Percentiles rank a stretch among this genome's conserved stretches.
These are phyloP conservation scores for Ustilaginoidea virens DNA, from an alignment of 2,329 filamentous ascomycete genomes.

Conservation along the genomic window DNA sequence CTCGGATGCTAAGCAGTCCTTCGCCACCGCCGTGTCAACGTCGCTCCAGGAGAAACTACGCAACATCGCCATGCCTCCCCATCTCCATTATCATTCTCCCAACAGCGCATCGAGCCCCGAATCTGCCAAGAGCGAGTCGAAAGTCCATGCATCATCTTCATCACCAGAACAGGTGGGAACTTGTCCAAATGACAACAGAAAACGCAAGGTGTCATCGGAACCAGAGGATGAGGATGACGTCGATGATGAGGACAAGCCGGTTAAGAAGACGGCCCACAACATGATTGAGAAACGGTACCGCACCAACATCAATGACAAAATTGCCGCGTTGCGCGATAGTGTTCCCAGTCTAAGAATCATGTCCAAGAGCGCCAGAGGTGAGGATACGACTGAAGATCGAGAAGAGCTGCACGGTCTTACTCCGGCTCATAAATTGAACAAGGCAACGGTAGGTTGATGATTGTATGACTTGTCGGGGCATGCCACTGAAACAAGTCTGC, in stretches of 20 bases:
- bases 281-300: conserved; percentile 97
- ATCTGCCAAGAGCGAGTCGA: conserved; percentile 33
- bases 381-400: conserved; percentile 56
- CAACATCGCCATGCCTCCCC: conserved; percentile 48
- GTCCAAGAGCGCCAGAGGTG: conserved; percentile 53
- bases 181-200: conserved; percentile 37
- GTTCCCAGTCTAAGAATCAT: conserved; percentile 81
- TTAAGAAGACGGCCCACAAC: conserved; percentile 92
- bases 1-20: not conserved
- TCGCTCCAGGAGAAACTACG: conserved; percentile 39
- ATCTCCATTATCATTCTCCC: conserved; percentile 44
- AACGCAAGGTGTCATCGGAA: conserved; percentile 54
- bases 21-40: conserved; percentile 26
- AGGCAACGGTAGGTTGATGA: conserved; percentile 55
- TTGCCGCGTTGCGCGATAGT: conserved; percentile 78
- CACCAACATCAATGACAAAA: conserved; percentile 95
- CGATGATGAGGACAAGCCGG: conserved; percentile 35
- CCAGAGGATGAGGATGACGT: conserved; percentile 38
- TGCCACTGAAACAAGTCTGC: not conserved
- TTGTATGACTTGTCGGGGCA: not conserved
- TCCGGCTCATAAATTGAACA: conserved; percentile 88
- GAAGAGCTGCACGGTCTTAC: conserved; percentile 63
- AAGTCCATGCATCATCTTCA: conserved; percentile 31
- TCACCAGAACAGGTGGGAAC: conserved; percentile 40
- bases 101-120: conserved; percentile 43